Evolutionary conservation across 2,329 filamentous ascomycete species (phyloP).

Genomic region (Fusarium verrucosum): DNA sequence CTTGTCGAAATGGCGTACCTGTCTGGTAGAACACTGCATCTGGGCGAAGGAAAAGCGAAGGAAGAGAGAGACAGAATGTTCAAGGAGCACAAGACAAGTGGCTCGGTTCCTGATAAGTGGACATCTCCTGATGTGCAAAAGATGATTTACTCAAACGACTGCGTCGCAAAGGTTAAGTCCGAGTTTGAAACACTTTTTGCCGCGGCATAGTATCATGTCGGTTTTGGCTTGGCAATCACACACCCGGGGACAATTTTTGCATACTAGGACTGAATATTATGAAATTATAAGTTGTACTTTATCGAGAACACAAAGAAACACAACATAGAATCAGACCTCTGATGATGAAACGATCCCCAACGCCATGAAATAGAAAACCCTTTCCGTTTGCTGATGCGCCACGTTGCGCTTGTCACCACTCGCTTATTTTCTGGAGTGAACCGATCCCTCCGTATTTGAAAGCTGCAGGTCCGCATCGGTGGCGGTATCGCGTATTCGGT

Average conservation of each 20-base stretch:
- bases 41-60: slow-evolving; percentile 66
- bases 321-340: slow-evolving; percentile 18
- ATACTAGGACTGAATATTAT: slow-evolving; percentile 23
- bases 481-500: slow-evolving; percentile 6
- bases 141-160: slow-evolving; percentile 72
- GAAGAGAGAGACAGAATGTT: slow-evolving; percentile 68
- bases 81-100: slow-evolving; percentile 60
- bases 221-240: background rate
- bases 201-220: slow-evolving; percentile 20
- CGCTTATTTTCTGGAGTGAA: background rate
- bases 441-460: background rate
- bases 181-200: slow-evolving; percentile 39
- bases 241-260: background rate
- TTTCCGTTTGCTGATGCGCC: slow-evolving; percentile 22
- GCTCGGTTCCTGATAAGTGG: slow-evolving; percentile 72
- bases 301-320: slow-evolving; percentile 33
- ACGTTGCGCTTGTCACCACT: slow-evolving; percentile 16
- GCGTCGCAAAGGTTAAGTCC: slow-evolving; percentile 56
- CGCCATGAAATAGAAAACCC: slow-evolving; percentile 32
- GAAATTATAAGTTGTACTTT: slow-evolving; percentile 34
- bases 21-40: slow-evolving; percentile 62
- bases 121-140: slow-evolving; percentile 74
- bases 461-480: background rate
- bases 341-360: slow-evolving; percentile 33
- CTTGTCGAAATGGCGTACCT: slow-evolving; percentile 42